These are phyloP conservation scores for Coprinopsis sp. DNA, from an alignment of 768 basidiomycete species.

Conservation along the genomic window DNA sequence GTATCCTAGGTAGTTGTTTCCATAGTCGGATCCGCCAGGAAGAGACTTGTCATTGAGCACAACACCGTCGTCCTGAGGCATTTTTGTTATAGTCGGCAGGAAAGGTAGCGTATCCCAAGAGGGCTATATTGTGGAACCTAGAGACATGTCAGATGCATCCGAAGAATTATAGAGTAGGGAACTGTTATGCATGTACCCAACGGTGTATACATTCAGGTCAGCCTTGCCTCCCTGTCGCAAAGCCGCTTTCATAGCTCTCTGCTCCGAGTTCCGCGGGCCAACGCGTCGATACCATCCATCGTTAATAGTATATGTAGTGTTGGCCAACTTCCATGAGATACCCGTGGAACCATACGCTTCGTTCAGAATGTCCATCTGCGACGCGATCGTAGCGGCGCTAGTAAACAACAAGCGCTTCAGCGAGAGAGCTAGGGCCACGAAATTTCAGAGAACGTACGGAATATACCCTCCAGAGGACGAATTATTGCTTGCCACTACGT, in stretches of 20 bases:
- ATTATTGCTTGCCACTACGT: slow-evolving; percentile 29
- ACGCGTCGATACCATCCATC: slow-evolving; percentile 46
- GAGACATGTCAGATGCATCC: slow-evolving; percentile 12
- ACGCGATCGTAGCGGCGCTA: slow-evolving; percentile 26
- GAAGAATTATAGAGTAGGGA: not conserved
- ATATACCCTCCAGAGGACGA: slow-evolving; percentile 36
- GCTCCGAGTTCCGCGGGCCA: slow-evolving; percentile 29
- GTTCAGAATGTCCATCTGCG: slow-evolving; percentile 39
- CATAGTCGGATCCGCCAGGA: slow-evolving; percentile 39
- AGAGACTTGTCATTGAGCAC: slow-evolving; percentile 38
- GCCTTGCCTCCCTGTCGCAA: slow-evolving; percentile 37
- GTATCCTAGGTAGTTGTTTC: slow-evolving; percentile 39
- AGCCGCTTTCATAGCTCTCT: slow-evolving; percentile 44
- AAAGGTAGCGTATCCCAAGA: slow-evolving; percentile 54
- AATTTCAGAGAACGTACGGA: slow-evolving; percentile 27
- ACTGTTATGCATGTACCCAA: slow-evolving; percentile 36
- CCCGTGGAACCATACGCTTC: slow-evolving; percentile 33
- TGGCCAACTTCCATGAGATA: slow-evolving; percentile 36
- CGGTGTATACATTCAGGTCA: slow-evolving; percentile 48
- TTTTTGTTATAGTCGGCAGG: slow-evolving; percentile 35
- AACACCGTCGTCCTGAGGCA: slow-evolving; percentile 47
- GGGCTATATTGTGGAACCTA: slow-evolving; percentile 33
- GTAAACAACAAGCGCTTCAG: not conserved
- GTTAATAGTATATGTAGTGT: slow-evolving; percentile 39
- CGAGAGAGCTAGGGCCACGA: not conserved